Base-by-base conservation (phyloP, 768 basidiomycete species). In the Lentinula boryana region DNA sequence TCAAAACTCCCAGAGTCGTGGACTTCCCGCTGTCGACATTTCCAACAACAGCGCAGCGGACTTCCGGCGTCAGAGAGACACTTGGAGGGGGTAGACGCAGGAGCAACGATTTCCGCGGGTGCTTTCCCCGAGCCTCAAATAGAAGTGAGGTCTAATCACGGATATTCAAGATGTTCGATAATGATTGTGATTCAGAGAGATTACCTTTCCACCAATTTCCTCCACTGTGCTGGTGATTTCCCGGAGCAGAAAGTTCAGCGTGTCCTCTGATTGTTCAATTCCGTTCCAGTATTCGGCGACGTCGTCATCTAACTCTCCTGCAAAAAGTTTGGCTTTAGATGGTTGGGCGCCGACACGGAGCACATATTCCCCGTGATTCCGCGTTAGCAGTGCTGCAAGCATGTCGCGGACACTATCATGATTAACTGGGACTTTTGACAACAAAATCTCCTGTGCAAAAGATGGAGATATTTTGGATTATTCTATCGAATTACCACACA, bases 21-120 rank as follows among this genome's bases (percentile, higher is more conserved):
- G 91, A 93, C 72, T 98, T 98, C 0, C 96, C 96, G 58, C 91
- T 90, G 69, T 92, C 89, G 32, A 95, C 93, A 68, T 97, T 98
- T 3, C 97, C 97, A 5, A 98, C 93, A 2, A 97, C 95, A 0
- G 96, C 95, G 66, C 95, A 93, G 35, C 97, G 84, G 1, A 97
- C 93, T 74, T 99, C 96, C 6, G 91, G 88, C n/a, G 87, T 90
- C 41, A 84, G 72, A 21, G 89, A 84, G 2, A 93, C 86, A 67
- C 80, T 87, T 4, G 83, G 83, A 43, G 91, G 88, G 60, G 90
- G 92, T 61, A 94, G 72, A 62, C 92, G 84, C 60, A 93, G 71
- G 31, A 94, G 74, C 16, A 90, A 71, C 10, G 84, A 78, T 27
- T 78, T 75, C 60, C 89, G 80, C 36, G 86, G 81, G 68, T 83